phyloP scores from a whole-genome alignment of 108 stramenopile genomes.

The Nitzschia sp. region DNA sequence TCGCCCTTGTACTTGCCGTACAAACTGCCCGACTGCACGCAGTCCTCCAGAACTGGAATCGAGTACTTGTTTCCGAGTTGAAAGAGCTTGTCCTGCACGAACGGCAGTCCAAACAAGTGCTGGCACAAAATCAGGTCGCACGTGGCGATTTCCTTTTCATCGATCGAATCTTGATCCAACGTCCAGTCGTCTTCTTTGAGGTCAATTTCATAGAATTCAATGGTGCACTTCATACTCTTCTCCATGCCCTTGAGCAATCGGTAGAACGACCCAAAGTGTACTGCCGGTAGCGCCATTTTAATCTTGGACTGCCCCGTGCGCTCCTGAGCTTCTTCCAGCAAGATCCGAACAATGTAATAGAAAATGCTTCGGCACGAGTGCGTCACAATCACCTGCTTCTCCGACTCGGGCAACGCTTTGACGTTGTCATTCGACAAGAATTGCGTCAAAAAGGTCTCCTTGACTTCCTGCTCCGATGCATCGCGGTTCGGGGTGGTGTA shows the following conservation, averaged over 20 bases:
- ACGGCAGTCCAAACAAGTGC: constrained; percentile 28
- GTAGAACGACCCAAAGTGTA: constrained; percentile 31
- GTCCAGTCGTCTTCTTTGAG: constrained; percentile 33
- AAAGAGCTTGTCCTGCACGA: constrained; percentile 12
- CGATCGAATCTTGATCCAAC: constrained; percentile 24
- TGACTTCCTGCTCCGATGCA: constrained; percentile 4
- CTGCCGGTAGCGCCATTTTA: constrained; percentile 11
- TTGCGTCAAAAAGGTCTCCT: constrained; percentile 8
- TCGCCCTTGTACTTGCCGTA: constrained; percentile 30
- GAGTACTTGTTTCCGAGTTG: constrained; percentile 18
- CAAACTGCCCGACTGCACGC: constrained; percentile 25
- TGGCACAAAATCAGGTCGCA: constrained; percentile 31
- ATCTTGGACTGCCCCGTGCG: constrained; percentile 10
- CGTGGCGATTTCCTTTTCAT: constrained; percentile 16
- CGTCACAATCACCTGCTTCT: constrained; percentile 6
- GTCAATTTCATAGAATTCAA: constrained; percentile 28
- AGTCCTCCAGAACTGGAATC: constrained; percentile 28
- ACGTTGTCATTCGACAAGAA: not conserved
- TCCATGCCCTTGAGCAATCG: constrained; percentile 23
- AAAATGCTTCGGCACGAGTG: constrained; percentile 28
- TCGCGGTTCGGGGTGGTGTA: not conserved
- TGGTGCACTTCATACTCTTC: constrained; percentile 23
- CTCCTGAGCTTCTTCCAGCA: constrained; percentile 16
- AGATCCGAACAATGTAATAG: constrained; percentile 21
- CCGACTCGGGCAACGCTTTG: not conserved